Conservation (phyloP, 2,329 filamentous ascomycete species). For the Chrysoporthe austroafricana region DNA sequence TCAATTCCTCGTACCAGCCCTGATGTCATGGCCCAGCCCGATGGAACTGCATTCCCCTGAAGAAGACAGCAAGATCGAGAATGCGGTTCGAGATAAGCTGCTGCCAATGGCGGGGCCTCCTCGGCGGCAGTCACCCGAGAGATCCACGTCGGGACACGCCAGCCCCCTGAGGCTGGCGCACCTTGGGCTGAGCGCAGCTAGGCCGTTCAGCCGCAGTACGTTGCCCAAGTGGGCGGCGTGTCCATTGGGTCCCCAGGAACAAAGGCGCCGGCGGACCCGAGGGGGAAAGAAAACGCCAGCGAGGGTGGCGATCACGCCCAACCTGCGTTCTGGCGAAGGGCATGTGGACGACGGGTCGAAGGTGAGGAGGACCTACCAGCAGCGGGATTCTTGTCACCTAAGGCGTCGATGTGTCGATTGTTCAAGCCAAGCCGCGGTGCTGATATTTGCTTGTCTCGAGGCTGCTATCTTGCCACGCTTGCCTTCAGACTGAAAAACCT, state of each 20-base stretch:
- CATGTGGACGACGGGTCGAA: neutral
- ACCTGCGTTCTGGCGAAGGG: neutral
- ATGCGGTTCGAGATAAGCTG: constrained; percentile 12
- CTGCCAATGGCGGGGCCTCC: constrained; percentile 15
- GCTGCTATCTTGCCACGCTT: neutral
- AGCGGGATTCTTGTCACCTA: too few species aligned
- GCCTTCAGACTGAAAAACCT: neutral
- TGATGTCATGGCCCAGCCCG: constrained; percentile 16
- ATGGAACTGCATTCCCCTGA: constrained; percentile 1
- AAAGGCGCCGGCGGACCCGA: constrained; percentile 9
- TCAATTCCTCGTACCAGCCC: neutral
- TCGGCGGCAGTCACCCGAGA: constrained; percentile 15
- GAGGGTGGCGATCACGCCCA: neutral
- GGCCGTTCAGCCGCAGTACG: constrained; percentile 1
- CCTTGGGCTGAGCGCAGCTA: constrained; percentile 5
- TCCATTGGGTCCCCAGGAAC: neutral
- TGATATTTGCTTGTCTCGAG: neutral
- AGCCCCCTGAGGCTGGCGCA: constrained; percentile 13
- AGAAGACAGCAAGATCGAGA: constrained; percentile 6
- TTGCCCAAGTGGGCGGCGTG: neutral
- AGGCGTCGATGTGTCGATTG: too few species aligned
- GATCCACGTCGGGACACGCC: constrained; percentile 5
- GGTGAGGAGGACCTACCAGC: neutral
- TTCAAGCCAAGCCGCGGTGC: too few species aligned
- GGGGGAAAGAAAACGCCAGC: neutral